Percentiles rank a stretch among this genome's conserved stretches.
Conservation (phyloP, 352 stramenopile genomes). For the Plasmopara muralis region DNA sequence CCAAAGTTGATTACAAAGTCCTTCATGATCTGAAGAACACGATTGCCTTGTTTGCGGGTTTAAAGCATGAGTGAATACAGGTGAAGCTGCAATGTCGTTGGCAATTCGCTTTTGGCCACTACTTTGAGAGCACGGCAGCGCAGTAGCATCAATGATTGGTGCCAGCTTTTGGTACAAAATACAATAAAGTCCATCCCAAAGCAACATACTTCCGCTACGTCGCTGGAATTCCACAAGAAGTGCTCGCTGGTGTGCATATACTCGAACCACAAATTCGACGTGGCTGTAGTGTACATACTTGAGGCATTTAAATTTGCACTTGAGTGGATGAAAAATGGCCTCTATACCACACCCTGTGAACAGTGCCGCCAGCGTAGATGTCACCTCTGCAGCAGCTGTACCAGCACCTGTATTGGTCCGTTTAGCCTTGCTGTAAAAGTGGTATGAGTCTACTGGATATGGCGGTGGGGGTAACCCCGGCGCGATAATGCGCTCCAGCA, state of each 20-base stretch:
- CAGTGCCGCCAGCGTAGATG: conserved; percentile 24
- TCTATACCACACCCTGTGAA: conserved; percentile 62
- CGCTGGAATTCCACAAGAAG: conserved; percentile 76
- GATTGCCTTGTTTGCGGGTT: conserved; percentile 8
- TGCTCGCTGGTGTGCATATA: conserved; percentile 42
- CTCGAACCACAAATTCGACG: conserved; percentile 69
- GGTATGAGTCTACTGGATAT: conserved; percentile 78
- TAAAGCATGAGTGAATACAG: background rate
- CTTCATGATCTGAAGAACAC: conserved; percentile 26
- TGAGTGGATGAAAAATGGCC: conserved; percentile 55
- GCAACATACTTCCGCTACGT: conserved; percentile 57
- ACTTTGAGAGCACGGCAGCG: conserved; percentile 55
- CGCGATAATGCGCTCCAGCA: conserved; percentile 41
- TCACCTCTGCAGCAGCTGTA: conserved; percentile 38
- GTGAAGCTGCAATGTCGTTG: conserved; percentile 3
- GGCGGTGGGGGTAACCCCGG: conserved; percentile 48
- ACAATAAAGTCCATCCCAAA: conserved; percentile 80
- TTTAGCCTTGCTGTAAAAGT: conserved; percentile 60
- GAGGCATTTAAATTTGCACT: conserved; percentile 85
- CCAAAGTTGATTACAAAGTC: conserved; percentile 55
- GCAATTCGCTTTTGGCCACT: conserved; percentile 53
- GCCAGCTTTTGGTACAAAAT: conserved; percentile 57
- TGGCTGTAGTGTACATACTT: conserved; percentile 83
- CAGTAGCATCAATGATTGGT: conserved; percentile 38
- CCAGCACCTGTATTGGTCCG: conserved; percentile 17